Base-by-base conservation (phyloP, 768 basidiomycete species). In the Tephrocybe sp. region DNA sequence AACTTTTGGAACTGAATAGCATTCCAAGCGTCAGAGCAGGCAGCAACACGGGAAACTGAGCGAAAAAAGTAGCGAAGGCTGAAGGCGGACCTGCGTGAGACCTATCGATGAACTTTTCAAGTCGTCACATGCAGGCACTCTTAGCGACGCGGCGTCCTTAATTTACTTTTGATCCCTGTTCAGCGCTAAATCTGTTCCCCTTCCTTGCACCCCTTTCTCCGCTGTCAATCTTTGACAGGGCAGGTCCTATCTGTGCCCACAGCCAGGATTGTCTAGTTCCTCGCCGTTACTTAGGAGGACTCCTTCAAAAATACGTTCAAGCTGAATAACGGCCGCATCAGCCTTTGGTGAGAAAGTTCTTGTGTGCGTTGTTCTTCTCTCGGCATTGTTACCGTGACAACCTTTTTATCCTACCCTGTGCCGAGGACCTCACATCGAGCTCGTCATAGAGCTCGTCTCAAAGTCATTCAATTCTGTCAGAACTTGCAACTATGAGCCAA, bases 51-150 rank as follows among this genome's bases (percentile, higher is more conserved):
- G 42, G 22, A 30, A 51, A 32, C 13, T 23, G n/a, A 26, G 43
- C 38, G 49, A 23, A 44, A 50, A 33, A 19, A 23, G 42, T 38
- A 16, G 49, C 23, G 11, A 34, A 43, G 26, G 44, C n/a, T 34
- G 20, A 39, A 51, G 36, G 11, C 20, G 33, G 38, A 11, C 39
- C 39, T 35, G 32, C 23, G 30, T 36, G 51, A 19, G 32, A 46
- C 45, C 35, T 4, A 46, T 35, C 34, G 20, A 41, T 16, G 14
- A 35, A 22, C 30, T 39, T 47, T 47, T 38, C 39, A 16, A 26
- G 7, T 19, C 5, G 43, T 51, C 49, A 51, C 49, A 51, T 51
- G 49, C 34, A 51, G 49, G 43, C 17, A 38, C 49, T 32, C 36
- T 26, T 40, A 52, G 39, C 51, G 22, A 40, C 50, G 38, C 49